Conservation (phyloP, 1,139 yeast genomes). For the Debaryomyces singareniensis region DNA sequence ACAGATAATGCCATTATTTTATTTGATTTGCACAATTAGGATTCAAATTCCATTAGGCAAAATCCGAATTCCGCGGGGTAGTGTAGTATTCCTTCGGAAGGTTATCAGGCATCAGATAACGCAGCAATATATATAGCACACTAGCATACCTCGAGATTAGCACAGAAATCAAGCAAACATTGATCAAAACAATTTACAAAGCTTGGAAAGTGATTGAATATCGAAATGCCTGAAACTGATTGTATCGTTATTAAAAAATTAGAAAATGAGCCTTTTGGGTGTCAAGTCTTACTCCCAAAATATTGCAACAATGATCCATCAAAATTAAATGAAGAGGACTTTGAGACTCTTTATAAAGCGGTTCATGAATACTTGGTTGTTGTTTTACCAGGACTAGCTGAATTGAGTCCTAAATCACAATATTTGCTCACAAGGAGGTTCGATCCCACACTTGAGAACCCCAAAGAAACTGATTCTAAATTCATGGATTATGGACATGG, state of each 20-base stretch:
- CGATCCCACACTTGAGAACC: slow-evolving; percentile 62
- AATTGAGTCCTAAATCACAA: slow-evolving; percentile 66
- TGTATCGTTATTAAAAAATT: slow-evolving; percentile 40
- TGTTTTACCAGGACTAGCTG: slow-evolving; percentile 63
- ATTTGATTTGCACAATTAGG: too few relatives aligned
- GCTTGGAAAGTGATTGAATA: slow-evolving; percentile 1
- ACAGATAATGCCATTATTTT: too few relatives aligned
- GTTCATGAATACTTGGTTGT: slow-evolving; percentile 63
- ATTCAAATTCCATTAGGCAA: too few relatives aligned
- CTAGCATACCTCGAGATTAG: too few relatives aligned
- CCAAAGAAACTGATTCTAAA: slow-evolving; percentile 34
- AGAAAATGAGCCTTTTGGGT: slow-evolving; percentile 56
- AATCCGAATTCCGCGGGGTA: too few relatives aligned
- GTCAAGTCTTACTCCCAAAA: slow-evolving; percentile 53
- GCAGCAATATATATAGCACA: too few relatives aligned
- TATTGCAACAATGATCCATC: slow-evolving; percentile 72
- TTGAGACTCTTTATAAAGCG: slow-evolving; percentile 54
- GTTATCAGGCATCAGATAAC: too few relatives aligned
- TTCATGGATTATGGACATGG: slow-evolving; percentile 75
- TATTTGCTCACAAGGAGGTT: slow-evolving; percentile 66
- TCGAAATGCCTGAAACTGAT: slow-evolving; percentile 22
- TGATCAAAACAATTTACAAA: neutral
- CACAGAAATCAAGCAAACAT: neutral
- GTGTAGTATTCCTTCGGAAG: too few relatives aligned
- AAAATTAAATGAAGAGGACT: slow-evolving; percentile 58